Base-by-base conservation (phyloP, 2,329 filamentous ascomycete genomes). In the Penicillium sp. region DNA sequence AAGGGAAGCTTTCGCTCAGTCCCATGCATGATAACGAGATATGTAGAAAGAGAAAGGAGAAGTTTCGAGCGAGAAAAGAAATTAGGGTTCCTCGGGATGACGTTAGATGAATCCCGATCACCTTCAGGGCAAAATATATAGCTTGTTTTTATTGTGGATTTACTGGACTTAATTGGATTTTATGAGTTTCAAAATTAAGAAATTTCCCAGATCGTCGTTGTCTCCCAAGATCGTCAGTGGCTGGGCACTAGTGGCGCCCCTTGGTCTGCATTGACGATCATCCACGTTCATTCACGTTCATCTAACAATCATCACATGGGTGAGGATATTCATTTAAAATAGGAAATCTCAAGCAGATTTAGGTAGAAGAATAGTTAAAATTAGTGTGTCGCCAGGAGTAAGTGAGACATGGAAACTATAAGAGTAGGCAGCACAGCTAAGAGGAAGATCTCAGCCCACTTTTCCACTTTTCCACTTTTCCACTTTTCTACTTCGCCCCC, bases 151-250 rank as follows among this genome's bases (percentile, higher is more conserved):
- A 22, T 4, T 22, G 1, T 10, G 17, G 10, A 11, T 41, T 25
- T 41, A 33, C 22, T 25, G 2, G 17, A 25, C 22, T 22, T 22
- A 3, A 22, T 22, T 22, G 22, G 22, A n/a, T 22, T 22, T 22
- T 22, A 22, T 22, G 2, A 2, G 22, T 3, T 33, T 25, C 28
- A n/a, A 33, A n/a, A 14, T 17, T 19, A 17, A 25, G 28, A 50
- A 43, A 50, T 43, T 50, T 33, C 47, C 7, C 7, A 25, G 37
- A 50, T 56, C 53, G 37, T 48, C 53, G 54, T n/a, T 16, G 38
- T 50, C 45, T 58, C 40, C 55, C 43, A 30, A 35, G 63, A 64
- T 64, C 63, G 62, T 65, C 62, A 59, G 63, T 65, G 63, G 63
- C 62, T 61, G 52, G 7, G 35, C 44, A 40, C 55, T 53, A 54